Evolutionary conservation across 805 yeast genomes (phyloP).

Genomic region (Sugiyamaella valdiviana): DNA sequence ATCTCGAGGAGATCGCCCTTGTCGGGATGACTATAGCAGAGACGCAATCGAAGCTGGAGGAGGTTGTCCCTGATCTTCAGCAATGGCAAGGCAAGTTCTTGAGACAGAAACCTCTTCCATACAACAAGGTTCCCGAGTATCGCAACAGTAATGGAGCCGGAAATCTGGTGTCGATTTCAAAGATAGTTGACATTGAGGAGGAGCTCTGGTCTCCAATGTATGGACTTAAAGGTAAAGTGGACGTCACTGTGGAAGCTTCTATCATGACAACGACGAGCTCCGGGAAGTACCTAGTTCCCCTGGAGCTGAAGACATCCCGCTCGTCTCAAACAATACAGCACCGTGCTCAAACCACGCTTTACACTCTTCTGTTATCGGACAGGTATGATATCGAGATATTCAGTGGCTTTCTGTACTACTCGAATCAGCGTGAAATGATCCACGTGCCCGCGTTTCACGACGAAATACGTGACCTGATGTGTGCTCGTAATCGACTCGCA

Average conservation of each 20-base stretch:
- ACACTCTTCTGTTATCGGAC: conserved; percentile 72
- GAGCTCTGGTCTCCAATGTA: conserved; percentile 85
- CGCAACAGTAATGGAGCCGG: conserved; percentile 22
- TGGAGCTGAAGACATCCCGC: conserved; percentile 87
- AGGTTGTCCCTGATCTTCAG: conserved; percentile 40
- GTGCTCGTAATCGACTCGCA: conserved; percentile 66
- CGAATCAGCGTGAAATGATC: conserved; percentile 51
- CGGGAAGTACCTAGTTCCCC: conserved; percentile 58
- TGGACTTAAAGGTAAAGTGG: conserved; percentile 86
- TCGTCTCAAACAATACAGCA: conserved; percentile 52
- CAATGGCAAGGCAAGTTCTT: conserved; percentile 23
- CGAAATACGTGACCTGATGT: conserved; percentile 63
- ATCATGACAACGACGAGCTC: conserved; percentile 32
- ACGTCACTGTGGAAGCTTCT: conserved; percentile 69
- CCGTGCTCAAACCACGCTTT: conserved; percentile 79
- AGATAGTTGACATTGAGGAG: conserved; percentile 80
- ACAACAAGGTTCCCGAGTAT: not conserved
- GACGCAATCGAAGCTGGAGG: conserved; percentile 48
- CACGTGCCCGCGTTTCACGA: conserved; percentile 46
- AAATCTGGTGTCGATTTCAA: conserved; percentile 47
- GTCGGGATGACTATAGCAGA: conserved; percentile 46
- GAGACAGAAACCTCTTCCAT: not conserved
- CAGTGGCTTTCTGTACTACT: conserved; percentile 66
- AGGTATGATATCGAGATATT: conserved; percentile 65
- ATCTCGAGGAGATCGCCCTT: conserved; percentile 40